Evolutionary conservation across 2,329 filamentous ascomycete species (phyloP).

Genomic region (Cylindrodendrum hubeiense): DNA sequence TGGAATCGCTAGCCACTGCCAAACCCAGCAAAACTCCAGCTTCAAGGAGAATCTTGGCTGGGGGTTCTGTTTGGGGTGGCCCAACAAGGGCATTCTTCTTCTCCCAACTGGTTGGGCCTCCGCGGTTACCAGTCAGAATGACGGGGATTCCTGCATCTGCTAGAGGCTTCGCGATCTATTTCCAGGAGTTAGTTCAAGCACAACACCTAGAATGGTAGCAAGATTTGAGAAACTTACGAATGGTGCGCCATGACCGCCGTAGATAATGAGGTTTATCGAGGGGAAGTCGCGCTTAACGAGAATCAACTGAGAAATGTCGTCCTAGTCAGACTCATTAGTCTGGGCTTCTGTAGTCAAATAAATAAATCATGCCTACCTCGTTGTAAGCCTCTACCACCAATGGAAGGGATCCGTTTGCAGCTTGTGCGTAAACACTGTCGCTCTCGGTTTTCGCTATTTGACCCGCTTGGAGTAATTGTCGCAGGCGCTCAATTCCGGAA

Average conservation of each 20-base stretch:
- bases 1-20: constrained; percentile 4
- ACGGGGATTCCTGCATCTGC: constrained; percentile 1
- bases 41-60: neutral
- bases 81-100: constrained; percentile 1
- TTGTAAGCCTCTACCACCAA: constrained; percentile 6
- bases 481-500: too few species aligned
- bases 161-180: constrained; percentile 4
- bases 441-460: too few species aligned
- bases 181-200: neutral
- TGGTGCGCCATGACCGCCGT: constrained; percentile 4
- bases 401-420: neutral
- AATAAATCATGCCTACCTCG: neutral
- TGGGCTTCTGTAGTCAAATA: too few species aligned
- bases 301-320: constrained; percentile 5
- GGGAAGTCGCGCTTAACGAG: constrained; percentile 10
- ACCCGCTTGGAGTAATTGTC: too few species aligned
- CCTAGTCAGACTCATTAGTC: neutral
- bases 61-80: neutral
- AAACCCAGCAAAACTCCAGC: constrained; percentile 5
- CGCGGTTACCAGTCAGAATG: constrained; percentile 4
- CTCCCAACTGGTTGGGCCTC: constrained; percentile 8
- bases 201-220: too few species aligned
- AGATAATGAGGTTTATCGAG: neutral
- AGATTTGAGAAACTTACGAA: neutral
- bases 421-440: neutral